Percentiles rank a stretch among this genome's conserved stretches.
Conservation (phyloP, 805 yeast genomes). For the Huiozyma naganishii region DNA sequence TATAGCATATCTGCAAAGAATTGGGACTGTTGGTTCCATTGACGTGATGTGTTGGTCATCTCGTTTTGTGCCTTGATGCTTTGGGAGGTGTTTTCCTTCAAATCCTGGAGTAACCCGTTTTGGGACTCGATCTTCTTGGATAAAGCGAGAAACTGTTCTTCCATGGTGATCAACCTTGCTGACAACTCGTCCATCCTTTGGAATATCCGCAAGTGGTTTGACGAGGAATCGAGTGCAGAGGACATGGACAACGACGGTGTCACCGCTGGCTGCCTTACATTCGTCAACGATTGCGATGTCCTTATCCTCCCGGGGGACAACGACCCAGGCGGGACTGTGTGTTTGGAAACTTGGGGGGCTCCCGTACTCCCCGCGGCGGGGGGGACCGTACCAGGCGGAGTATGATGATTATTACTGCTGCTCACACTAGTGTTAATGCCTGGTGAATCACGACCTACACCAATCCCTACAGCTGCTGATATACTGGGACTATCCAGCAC, state of each 20-base stretch:
- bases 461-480: too few relatives aligned
- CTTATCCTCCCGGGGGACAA: too few relatives aligned
- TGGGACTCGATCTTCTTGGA: slow-evolving; percentile 17
- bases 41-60: too few relatives aligned
- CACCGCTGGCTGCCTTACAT: neutral
- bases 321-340: too few relatives aligned
- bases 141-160: slow-evolving; percentile 21
- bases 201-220: slow-evolving; percentile 14
- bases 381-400: too few relatives aligned
- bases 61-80: neutral
- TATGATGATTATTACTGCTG: too few relatives aligned
- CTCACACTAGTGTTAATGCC: too few relatives aligned
- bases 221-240: slow-evolving; percentile 2
- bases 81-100: neutral
- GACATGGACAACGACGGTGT: slow-evolving; percentile 1
- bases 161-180: slow-evolving; percentile 23
- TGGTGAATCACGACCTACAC: too few relatives aligned
- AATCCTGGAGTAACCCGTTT: slow-evolving; percentile 2
- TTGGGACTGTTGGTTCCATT: neutral
- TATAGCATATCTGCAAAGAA: slow-evolving; percentile 21
- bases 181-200: slow-evolving; percentile 27
- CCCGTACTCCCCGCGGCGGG: too few relatives aligned
- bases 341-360: too few relatives aligned
- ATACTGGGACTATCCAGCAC: too few relatives aligned
- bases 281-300: slow-evolving; percentile 1